Percentiles rank a stretch among this genome's conserved stretches.
Evolutionary conservation across 2,329 filamentous ascomycete species (phyloP).

Genomic region (Arthrobotrys musiformis): DNA sequence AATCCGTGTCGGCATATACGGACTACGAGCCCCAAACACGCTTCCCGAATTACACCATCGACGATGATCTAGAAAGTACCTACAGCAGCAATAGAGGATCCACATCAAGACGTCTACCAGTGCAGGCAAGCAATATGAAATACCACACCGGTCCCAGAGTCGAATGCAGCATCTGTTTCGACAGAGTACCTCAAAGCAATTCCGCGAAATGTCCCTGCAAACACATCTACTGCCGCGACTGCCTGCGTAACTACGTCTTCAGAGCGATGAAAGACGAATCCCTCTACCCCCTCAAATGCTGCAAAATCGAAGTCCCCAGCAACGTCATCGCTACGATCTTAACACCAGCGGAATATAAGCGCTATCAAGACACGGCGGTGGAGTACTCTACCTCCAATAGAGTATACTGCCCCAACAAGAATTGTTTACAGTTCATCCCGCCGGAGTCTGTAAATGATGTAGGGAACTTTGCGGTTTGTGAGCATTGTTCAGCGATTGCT

Average conservation of each 20-base stretch:
- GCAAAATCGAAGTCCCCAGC: conserved; percentile 5
- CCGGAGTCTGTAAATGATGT: neutral
- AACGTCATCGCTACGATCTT: neutral
- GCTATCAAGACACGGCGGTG: conserved; percentile 3
- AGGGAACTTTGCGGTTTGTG: neutral
- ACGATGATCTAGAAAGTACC: neutral
- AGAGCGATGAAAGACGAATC: conserved; percentile 42
- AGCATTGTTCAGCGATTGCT: conserved; percentile 3
- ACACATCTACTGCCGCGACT: conserved; percentile 25
- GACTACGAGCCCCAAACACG: conserved; percentile 23
- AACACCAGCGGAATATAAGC: conserved; percentile 2
- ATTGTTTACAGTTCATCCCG: conserved; percentile 36
- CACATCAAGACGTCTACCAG: neutral
- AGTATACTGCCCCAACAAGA: conserved; percentile 39
- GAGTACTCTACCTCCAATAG: conserved; percentile 23
- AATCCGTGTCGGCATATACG: conserved; percentile 2
- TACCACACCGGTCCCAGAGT: conserved; percentile 15
- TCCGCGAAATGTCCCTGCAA: conserved; percentile 1
- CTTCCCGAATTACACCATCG: neutral
- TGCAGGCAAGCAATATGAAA: conserved; percentile 1
- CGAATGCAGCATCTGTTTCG: conserved; percentile 31
- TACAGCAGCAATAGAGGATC: neutral
- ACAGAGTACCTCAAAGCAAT: neutral
- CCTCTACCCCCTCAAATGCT: conserved; percentile 39
- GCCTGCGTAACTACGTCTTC: conserved; percentile 21